Evolutionary conservation across 2,329 filamentous ascomycete species (phyloP).

Genomic region (Arthrocladium fulminans): DNA sequence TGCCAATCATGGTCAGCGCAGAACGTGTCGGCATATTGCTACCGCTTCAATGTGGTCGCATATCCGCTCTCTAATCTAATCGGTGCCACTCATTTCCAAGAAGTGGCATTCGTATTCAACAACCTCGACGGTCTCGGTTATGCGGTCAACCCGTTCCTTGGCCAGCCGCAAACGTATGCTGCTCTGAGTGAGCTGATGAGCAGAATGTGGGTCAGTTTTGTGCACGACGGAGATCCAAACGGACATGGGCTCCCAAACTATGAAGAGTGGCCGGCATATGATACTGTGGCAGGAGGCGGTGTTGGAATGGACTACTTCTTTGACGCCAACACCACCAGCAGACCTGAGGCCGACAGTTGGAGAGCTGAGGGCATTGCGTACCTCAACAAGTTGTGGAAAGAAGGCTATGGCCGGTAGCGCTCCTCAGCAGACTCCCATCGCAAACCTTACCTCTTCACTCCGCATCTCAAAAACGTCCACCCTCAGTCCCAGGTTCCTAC

Average conservation of each 20-base stretch:
- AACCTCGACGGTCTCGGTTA: conserved; percentile 30
- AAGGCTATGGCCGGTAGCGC: not conserved
- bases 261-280: conserved; percentile 5
- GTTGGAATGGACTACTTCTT: conserved; percentile 30
- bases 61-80: conserved; percentile 35
- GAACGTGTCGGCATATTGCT: conserved; percentile 48
- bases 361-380: conserved; percentile 29
- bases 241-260: conserved; percentile 16
- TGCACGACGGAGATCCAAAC: conserved; percentile 41
- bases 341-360: conserved; percentile 40
- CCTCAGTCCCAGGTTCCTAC: too few relatives aligned
- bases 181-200: conserved; percentile 42
- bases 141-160: conserved; percentile 26
- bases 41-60: conserved; percentile 52
- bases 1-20: conserved; percentile 44
- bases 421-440: too few relatives aligned
- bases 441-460: too few relatives aligned
- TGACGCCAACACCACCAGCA: conserved; percentile 39
- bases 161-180: conserved; percentile 35
- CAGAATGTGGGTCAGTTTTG: conserved; percentile 45
- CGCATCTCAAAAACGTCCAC: too few relatives aligned
- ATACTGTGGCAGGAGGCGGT: conserved; percentile 8
- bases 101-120: conserved; percentile 45
- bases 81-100: conserved; percentile 47
- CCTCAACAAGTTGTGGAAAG: conserved; percentile 9